Percentiles rank a stretch among this genome's conserved stretches.
Evolutionary conservation across 1,284 basidiomycete genomes (phyloP).

Genomic region (Ustilago tritici): DNA sequence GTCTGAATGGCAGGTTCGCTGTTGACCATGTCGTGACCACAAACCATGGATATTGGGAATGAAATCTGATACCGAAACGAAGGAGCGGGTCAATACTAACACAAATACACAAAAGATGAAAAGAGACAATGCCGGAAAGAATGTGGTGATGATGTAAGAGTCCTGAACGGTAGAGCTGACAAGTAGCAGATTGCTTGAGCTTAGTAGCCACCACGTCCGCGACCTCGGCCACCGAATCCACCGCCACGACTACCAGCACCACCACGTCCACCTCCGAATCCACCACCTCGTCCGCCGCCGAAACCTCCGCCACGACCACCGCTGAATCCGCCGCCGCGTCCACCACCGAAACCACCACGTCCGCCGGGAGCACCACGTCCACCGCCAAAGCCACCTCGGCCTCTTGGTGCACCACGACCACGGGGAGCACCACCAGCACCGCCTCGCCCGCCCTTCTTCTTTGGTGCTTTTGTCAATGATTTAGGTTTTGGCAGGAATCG

Average conservation of each 20-base stretch:
- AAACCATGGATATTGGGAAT: neutral
- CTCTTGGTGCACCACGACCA: conserved; percentile 64
- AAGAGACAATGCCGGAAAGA: conserved; percentile 21
- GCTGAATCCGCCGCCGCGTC: conserved; percentile 63
- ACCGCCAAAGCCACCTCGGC: conserved; percentile 60
- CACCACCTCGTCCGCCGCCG: conserved; percentile 44
- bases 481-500: conserved; percentile 98
- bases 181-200: neutral
- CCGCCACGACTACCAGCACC: conserved; percentile 53
- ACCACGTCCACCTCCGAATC: conserved; percentile 66
- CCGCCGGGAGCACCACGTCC: conserved; percentile 33
- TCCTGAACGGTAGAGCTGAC: neutral
- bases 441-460: conserved; percentile 54
- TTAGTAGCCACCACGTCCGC: conserved; percentile 56
- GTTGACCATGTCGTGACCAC: neutral
- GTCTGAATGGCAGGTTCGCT: neutral
- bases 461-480: conserved; percentile 61
- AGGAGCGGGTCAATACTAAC: conserved; percentile 26
- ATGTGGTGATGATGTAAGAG: neutral
- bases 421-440: conserved; percentile 44
- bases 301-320: conserved; percentile 49
- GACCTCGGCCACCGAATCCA: conserved; percentile 40
- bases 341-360: conserved; percentile 61
- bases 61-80: conserved; percentile 11
- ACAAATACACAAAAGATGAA: conserved; percentile 32